Evolutionary conservation across 1,284 basidiomycete genomes (phyloP).

Genomic region (Malassezia pachydermatis): DNA sequence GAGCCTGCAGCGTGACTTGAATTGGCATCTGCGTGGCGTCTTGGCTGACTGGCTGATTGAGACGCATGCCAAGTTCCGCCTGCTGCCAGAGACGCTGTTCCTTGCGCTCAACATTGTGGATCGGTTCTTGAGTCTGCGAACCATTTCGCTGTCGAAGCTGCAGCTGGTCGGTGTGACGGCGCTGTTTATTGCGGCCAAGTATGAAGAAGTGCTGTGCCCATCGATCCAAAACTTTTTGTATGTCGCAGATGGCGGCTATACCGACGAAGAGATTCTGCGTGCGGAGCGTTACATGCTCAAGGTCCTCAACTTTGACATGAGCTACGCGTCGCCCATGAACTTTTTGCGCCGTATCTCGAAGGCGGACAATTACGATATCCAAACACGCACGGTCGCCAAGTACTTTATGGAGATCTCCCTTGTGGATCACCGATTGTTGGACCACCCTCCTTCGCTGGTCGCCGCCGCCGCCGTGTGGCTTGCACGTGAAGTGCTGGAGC

Average conservation of each 20-base stretch:
- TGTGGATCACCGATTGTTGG: constrained; percentile 74
- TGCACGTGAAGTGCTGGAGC: constrained; percentile 70
- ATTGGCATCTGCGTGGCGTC: constrained; percentile 59
- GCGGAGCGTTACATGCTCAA: constrained; percentile 88
- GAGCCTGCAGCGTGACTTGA: constrained; percentile 39
- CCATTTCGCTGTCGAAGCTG: constrained; percentile 81
- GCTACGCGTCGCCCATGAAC: constrained; percentile 85
- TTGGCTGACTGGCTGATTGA: constrained; percentile 96
- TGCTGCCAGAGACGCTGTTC: constrained; percentile 91
- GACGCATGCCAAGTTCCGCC: constrained; percentile 82
- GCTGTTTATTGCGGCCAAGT: constrained; percentile 86
- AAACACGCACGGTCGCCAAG: constrained; percentile 81
- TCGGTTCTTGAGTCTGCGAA: constrained; percentile 81
- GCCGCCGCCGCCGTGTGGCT: constrained; percentile 86
- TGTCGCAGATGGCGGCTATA: constrained; percentile 41
- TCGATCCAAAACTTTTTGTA: constrained; percentile 71
- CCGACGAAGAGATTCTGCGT: constrained; percentile 41
- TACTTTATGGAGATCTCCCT: constrained; percentile 68
- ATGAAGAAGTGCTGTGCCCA: constrained; percentile 89
- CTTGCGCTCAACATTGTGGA: constrained; percentile 90
- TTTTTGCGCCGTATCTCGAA: constrained; percentile 62
- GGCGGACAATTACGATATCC: constrained; percentile 57
- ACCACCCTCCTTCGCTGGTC: constrained; percentile 69
- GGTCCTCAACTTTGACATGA: constrained; percentile 81
- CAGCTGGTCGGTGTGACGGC: constrained; percentile 91